Evolutionary conservation across 75 land plant species (phyloP), one percentile per base, ranked within the genome.

Genomic region (Selaginella moellendorffii): DNA sequence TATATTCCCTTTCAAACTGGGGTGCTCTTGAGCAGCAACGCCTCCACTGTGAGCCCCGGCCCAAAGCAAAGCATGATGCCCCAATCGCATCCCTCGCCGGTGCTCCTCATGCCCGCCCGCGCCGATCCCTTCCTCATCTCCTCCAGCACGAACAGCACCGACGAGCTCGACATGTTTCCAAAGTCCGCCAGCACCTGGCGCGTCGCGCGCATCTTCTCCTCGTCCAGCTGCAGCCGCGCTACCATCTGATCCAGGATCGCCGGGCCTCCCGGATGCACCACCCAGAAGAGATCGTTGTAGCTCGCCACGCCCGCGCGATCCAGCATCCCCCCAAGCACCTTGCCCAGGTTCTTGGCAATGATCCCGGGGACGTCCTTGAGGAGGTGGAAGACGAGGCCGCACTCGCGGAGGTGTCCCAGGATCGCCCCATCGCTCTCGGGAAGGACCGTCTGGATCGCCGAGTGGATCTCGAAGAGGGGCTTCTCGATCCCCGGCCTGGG

Each of bases 141-240:
- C 54, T 81, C 78, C 42, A 81, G 29, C 5, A 78, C 69, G 70
- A 74, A 81, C 29, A 78, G 63, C 54, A 78, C 74, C 64, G 72
- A 71, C 12, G 81, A 77, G 64, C 83, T 72, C 18, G 74, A 69
- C 78, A 81, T 74, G 78, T 81, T 81, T 18, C 83, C 83, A 61
- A 72, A 78, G 61, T 81, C 78, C 9, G 26, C 27, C 14, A 81
- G 71, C 24, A 75, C 69, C 1, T 66, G 54, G 24, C 83, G 52
- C 19, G 74, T 81, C 0, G 78, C 75, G 5, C 30, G 8, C 76
- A 81, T 27, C 81, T 72, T 81, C 53, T 78, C 78, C 19, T 61
- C 51, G 21, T 76, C 28, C 28, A 81, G 70, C 21, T 63, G 63
- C 36, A 81, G 61, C 69, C 72, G 63, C 30, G 1, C 36, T 53